Base-by-base conservation (phyloP, 257 asterid species). In the Penstemon barbatus region DNA sequence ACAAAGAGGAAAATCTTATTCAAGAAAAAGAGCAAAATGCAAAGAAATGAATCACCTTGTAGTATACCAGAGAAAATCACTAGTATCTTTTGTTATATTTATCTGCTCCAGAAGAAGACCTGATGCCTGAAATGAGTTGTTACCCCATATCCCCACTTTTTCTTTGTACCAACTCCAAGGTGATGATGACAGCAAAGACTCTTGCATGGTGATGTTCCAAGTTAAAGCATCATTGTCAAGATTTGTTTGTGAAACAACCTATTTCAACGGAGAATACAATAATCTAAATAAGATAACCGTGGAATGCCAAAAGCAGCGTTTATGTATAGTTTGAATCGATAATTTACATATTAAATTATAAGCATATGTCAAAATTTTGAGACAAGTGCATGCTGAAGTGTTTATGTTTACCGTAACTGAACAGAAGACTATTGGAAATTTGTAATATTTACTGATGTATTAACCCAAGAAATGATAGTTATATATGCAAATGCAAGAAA, bases 41-140 rank as follows among this genome's bases (percentile, higher is more conserved):
- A 39, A 44, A 53, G 39, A 51, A 54, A 63, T 19, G 8, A 64
- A 12, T 69, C 69, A 86, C 96, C 92, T 82, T 71, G 80, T 89
- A 12, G 87, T 81, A 63, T 86, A 89, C 96, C 96, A 89, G 39
- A 89, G 83, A 76, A 81, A 86, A 77, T 89, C 96, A 69, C 90
- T 86, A 7, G 73, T 64, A 73, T 89, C 95, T 77, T 85, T 85
- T n/a, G 96, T 89, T 46, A 90, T 87, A 74, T 86, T 89, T 80
- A 89, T 87, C 77, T 89, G 96, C 89, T 89, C 96, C 61, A 89
- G 79, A 57, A 89, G 79, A 57, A 89, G 68, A 40, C 71, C 68
- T 5, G 85, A 76, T 59, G 82, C 80, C 63, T 39, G 61, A 71
- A 86, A 85, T 10, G 90, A 81, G 63, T 70, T 63, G 74, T 77